Evolutionary conservation across 768 basidiomycete species (phyloP), one percentile per base, ranked within the genome.

Genomic region (Lactifluus subvellereus): DNA sequence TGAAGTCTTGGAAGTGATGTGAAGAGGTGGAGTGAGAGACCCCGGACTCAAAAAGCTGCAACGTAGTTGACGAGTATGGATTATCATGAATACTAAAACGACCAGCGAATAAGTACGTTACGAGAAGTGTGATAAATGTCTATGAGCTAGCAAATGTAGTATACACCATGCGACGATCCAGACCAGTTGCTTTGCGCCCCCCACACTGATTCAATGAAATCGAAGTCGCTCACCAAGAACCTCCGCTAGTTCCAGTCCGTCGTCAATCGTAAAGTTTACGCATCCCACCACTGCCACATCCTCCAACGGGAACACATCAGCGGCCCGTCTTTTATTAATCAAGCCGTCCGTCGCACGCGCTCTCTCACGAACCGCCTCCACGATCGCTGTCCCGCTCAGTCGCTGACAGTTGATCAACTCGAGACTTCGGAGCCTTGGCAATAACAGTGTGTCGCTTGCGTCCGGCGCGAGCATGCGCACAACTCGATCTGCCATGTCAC

Each of bases 401-500:
- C 83, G 76, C 64, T 86, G 85, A 69, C 88, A 90, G 60, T 83
- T 84, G 60, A 77, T 77, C 63, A 90, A 70, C 60, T 78, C 79
- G 63, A 90, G 72, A 37, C 73, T 75, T 37, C 74, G 72, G 57
- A 91, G 76, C 58, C 72, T 75, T 32, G 87, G 88, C 27, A 89
- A 72, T 35, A 86, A 77, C 54, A 87, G 69, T 13, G 43, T 52
- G 55, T 68, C 67, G 14, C 61, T 51, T 10, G 49, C 40, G n/a
- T 63, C 64, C 42, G 86, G 86, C 48, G 76, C 77, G 27, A 91
- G 75, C 64, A 89, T 76, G 37, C 74, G 72, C 47, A 91, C 77
- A 61, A 91, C 89, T 45, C 76, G 82, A 74, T 91, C 79, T 32
- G 87, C 87, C 89, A 91, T 87, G 72, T 91, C 89, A 9, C 88